Evolutionary conservation across 2,329 filamentous ascomycete species (phyloP).

Genomic region (Mycogone perniciosa): DNA sequence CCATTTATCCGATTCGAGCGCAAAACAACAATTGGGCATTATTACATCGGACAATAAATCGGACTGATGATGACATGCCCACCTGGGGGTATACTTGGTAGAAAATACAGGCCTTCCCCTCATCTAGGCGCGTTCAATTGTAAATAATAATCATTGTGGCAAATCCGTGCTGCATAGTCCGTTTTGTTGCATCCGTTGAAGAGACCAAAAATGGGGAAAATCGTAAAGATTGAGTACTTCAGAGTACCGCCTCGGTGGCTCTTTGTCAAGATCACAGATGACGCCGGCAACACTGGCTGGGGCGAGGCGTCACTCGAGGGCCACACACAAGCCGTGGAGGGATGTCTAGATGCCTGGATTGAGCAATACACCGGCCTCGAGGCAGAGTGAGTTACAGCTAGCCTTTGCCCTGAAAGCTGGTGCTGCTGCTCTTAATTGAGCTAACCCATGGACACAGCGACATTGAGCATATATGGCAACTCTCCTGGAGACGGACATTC

Average conservation of each 20-base stretch:
- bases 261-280: constrained; percentile 70
- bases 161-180: too few relatives aligned
- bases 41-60: background rate
- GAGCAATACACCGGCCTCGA: constrained; percentile 59
- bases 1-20: background rate
- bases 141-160: too few relatives aligned
- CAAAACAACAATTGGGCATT: background rate
- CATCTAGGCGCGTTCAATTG: too few relatives aligned
- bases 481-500: constrained; percentile 63
- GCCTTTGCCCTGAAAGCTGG: too few relatives aligned
- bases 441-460: constrained; percentile 40
- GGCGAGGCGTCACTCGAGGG: constrained; percentile 70
- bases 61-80: too few relatives aligned
- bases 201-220: constrained; percentile 24
- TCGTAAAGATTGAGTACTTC: constrained; percentile 59
- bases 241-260: constrained; percentile 69
- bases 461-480: constrained; percentile 77
- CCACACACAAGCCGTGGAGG: constrained; percentile 67
- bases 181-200: too few relatives aligned
- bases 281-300: constrained; percentile 60
- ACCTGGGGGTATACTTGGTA: too few relatives aligned
- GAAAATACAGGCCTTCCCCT: too few relatives aligned
- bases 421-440: background rate
- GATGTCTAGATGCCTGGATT: constrained; percentile 61
- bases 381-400: constrained; percentile 50